Percentiles rank a stretch among this genome's conserved stretches.
Evolutionary conservation across 1,139 yeast genomes (phyloP).

Genomic region (Taiozyma onychis): DNA sequence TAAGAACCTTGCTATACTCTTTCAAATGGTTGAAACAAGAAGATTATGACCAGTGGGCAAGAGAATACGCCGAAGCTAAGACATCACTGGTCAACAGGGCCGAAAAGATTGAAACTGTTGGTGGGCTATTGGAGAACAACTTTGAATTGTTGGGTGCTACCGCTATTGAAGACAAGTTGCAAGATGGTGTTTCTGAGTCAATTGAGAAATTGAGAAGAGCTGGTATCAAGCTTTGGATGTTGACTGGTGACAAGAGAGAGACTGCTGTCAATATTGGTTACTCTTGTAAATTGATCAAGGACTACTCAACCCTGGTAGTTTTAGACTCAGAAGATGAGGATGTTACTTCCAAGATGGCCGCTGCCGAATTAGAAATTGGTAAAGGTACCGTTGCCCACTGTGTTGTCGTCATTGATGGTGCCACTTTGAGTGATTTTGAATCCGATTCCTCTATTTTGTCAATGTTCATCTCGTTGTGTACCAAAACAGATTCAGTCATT

Average conservation of each 20-base stretch:
- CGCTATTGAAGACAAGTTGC: conserved; percentile 95
- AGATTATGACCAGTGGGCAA: conserved; percentile 64
- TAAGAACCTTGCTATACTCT: conserved; percentile 82
- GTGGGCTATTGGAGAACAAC: conserved; percentile 62
- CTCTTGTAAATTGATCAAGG: conserved; percentile 88
- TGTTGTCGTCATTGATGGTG: conserved; percentile 91
- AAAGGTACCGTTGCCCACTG: conserved; percentile 83
- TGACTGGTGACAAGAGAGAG: conserved; percentile 96
- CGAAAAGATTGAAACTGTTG: conserved; percentile 61
- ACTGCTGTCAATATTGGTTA: conserved; percentile 97
- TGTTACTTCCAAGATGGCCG: conserved; percentile 37
- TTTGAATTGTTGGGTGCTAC: conserved; percentile 83
- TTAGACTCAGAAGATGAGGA: conserved; percentile 57
- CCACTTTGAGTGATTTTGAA: conserved; percentile 69
- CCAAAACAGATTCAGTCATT: conserved; percentile 83
- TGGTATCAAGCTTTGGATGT: conserved; percentile 95
- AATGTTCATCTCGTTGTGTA: conserved; percentile 76
- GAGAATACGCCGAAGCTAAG: conserved; percentile 67
- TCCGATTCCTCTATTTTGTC: conserved; percentile 65
- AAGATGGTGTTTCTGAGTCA: conserved; percentile 92
- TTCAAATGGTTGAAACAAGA: conserved; percentile 61
- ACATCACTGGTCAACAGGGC: conserved; percentile 68
- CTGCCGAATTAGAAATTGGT: conserved; percentile 36
- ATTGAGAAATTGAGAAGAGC: conserved; percentile 90
- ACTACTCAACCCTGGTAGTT: conserved; percentile 83